These are phyloP conservation scores for Pythium scleroteichum DNA, from an alignment of 352 stramenopile species.

Conservation along the genomic window DNA sequence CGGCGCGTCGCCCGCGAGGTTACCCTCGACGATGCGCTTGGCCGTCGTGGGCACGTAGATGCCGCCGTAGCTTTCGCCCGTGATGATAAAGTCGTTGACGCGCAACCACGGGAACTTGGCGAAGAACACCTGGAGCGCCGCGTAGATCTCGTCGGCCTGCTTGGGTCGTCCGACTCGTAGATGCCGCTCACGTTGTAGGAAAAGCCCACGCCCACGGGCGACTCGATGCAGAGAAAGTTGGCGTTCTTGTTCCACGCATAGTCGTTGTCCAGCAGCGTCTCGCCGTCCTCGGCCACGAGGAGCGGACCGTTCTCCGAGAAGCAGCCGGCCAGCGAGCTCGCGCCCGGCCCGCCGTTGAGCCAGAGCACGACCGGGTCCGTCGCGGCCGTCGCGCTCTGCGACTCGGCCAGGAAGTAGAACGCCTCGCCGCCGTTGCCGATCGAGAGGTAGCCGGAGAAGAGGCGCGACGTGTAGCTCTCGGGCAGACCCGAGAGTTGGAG, in stretches of 20 bases:
- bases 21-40: conserved; percentile 48
- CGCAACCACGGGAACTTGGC: conserved; percentile 78
- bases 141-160: conserved; percentile 74
- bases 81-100: conserved; percentile 75
- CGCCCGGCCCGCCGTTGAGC: conserved; percentile 62
- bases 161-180: conserved; percentile 72
- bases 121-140: conserved; percentile 81
- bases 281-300: conserved; percentile 48
- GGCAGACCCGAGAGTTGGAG: conserved; percentile 38
- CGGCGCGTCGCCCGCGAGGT: conserved; percentile 26
- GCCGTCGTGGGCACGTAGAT: conserved; percentile 72
- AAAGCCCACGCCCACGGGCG: conserved; percentile 59
- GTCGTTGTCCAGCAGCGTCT: conserved; percentile 41
- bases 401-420: conserved; percentile 68
- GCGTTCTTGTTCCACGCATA: conserved; percentile 55
- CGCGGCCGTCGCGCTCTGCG: conserved; percentile 37
- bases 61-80: conserved; percentile 75
- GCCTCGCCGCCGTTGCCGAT: conserved; percentile 49
- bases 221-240: conserved; percentile 59
- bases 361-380: conserved; percentile 57
- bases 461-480: conserved; percentile 37
- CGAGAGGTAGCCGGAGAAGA: conserved; percentile 59
- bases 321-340: conserved; percentile 53
- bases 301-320: conserved; percentile 70
- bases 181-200: conserved; percentile 54